phyloP scores from a whole-genome alignment of 2,329 filamentous ascomycete genomes.

The Phialophora chinensis region DNA sequence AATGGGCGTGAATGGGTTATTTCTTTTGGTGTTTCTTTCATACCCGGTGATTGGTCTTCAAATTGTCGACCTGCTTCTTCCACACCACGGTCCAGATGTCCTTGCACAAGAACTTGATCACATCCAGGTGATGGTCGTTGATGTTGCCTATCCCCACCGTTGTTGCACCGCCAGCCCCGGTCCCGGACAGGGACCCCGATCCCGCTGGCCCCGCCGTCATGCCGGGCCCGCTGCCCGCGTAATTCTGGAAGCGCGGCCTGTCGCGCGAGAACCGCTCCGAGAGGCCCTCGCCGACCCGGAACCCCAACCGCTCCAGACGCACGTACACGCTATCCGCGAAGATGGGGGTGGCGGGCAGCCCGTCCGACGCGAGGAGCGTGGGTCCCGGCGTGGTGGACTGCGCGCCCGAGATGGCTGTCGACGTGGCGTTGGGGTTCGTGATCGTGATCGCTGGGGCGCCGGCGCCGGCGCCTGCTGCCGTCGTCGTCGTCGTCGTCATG shows the following conservation, averaged over 20 bases:
- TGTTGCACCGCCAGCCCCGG: not conserved
- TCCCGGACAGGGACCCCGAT: not conserved
- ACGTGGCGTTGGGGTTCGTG: conserved; percentile 7
- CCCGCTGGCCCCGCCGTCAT: not conserved
- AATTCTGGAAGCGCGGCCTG: conserved; percentile 82
- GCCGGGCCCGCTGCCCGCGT: conserved; percentile 1
- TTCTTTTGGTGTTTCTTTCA: conserved; percentile 33
- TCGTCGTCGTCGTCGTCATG: not conserved
- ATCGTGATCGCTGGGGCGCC: conserved; percentile 11
- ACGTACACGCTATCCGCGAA: conserved; percentile 84
- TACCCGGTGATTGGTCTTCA: conserved; percentile 96
- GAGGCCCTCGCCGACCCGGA: conserved; percentile 88
- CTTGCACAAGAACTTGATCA: conserved; percentile 99
- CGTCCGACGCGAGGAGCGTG: conserved; percentile 34
- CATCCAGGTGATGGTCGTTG: conserved; percentile 71
- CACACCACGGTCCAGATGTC: conserved; percentile 95
- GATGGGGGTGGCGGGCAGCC: conserved; percentile 64
- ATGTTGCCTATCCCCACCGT: conserved; percentile 7
- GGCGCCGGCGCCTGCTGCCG: not conserved
- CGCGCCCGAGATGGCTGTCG: not conserved
- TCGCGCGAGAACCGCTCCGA: conserved; percentile 75
- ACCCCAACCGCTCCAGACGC: conserved; percentile 81
- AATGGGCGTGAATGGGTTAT: too few species aligned
- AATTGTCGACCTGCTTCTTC: conserved; percentile 95
- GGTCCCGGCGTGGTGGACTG: not conserved